These are phyloP conservation scores for Colletotrichum cereale DNA, from an alignment of 2,329 filamentous ascomycete genomes.

Conservation along the genomic window DNA sequence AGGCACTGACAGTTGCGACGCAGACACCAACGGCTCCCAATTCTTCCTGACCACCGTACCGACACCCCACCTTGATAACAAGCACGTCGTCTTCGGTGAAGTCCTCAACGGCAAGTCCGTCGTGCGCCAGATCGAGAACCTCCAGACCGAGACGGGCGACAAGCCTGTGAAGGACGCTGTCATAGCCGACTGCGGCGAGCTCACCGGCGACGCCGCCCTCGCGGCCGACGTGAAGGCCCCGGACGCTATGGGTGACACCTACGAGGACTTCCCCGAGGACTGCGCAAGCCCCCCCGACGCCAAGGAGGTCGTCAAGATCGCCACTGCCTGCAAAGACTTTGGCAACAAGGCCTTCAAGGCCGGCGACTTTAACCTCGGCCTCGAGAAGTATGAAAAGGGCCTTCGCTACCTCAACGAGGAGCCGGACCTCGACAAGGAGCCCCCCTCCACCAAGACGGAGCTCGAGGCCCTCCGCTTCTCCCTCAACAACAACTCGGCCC, in stretches of 20 bases:
- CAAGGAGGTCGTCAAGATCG: constrained; percentile 80
- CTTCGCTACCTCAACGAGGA: constrained; percentile 91
- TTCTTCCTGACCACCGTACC: constrained; percentile 98
- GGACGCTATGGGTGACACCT: constrained; percentile 88
- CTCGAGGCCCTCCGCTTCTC: constrained; percentile 81
- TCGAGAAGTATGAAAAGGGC: constrained; percentile 96
- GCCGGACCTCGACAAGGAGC: constrained; percentile 79
- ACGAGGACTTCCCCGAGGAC: constrained; percentile 97
- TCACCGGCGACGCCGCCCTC: constrained; percentile 77
- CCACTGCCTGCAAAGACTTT: constrained; percentile 86
- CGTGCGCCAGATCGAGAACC: constrained; percentile 90
- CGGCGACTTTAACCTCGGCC: constrained; percentile 75
- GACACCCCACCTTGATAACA: constrained; percentile 94
- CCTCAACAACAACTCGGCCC: constrained; percentile 88
- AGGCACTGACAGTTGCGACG: constrained; percentile 24
- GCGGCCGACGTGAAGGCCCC: constrained; percentile 75
- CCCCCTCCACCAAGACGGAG: constrained; percentile 73
- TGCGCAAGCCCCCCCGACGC: constrained; percentile 73
- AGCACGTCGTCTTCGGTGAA: constrained; percentile 98
- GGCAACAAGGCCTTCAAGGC: constrained; percentile 94
- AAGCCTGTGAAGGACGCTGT: constrained; percentile 80
- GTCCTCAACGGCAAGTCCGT: constrained; percentile 93
- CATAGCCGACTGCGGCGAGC: constrained; percentile 88
- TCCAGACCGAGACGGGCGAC: constrained; percentile 79
- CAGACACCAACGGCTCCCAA: constrained; percentile 94